These are phyloP conservation scores for Angomonas deanei DNA, from an alignment of 208 protist species.

Conservation along the genomic window DNA sequence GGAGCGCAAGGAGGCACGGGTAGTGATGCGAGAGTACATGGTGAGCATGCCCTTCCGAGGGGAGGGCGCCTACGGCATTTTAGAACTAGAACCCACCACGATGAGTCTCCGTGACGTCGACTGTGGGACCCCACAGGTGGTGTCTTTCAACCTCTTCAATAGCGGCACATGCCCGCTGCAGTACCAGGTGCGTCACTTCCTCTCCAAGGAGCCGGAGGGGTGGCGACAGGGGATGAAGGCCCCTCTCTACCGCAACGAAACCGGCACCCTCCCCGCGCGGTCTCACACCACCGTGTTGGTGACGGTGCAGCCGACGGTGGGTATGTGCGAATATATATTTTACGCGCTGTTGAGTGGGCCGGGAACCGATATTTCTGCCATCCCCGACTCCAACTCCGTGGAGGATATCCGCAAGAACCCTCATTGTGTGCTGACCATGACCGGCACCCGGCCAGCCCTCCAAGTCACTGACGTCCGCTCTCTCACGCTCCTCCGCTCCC, in stretches of 20 bases:
- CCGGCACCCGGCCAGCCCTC: constrained; percentile 60
- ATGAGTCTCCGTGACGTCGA: constrained; percentile 53
- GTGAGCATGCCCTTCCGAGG: constrained; percentile 35
- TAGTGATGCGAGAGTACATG: constrained; percentile 17
- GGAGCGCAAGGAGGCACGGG: background rate
- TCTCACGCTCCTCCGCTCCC: constrained; percentile 40
- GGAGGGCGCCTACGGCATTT: constrained; percentile 57
- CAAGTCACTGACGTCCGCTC: constrained; percentile 78
- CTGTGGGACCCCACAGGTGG: constrained; percentile 34
- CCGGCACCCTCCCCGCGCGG: constrained; percentile 67
- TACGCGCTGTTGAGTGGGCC: constrained; percentile 62
- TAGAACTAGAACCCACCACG: constrained; percentile 73
- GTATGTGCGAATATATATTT: constrained; percentile 68
- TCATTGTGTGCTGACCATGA: constrained; percentile 56
- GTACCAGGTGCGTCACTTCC: constrained; percentile 69
- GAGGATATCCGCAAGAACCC: constrained; percentile 54
- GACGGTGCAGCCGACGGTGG: constrained; percentile 44
- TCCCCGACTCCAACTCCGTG: constrained; percentile 26
- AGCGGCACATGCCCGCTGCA: constrained; percentile 66
- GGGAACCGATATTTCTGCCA: constrained; percentile 20
- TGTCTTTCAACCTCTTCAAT: constrained; percentile 82
- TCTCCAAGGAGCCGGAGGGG: background rate
- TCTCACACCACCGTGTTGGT: constrained; percentile 81
- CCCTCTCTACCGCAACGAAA: constrained; percentile 46
- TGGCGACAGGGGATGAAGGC: constrained; percentile 14